These are phyloP conservation scores for Parvularia atlantis DNA, from an alignment of 78 protist species.

Conservation along the genomic window DNA sequence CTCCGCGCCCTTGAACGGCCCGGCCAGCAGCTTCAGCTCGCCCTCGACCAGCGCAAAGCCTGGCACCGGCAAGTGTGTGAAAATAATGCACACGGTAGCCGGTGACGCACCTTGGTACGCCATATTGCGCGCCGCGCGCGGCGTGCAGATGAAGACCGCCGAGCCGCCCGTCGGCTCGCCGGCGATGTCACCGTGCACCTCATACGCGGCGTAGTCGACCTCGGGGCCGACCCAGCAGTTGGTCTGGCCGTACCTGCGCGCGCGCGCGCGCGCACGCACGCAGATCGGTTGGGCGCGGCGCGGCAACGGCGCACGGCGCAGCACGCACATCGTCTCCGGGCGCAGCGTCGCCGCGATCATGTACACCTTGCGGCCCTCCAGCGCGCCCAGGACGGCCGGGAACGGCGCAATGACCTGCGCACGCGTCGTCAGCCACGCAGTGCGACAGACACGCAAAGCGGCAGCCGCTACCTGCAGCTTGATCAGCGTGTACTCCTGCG, in stretches of 20 bases:
- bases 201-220: conserved; percentile 84
- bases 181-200: conserved; percentile 38
- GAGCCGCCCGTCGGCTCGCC: not conserved
- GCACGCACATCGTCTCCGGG: conserved; percentile 98
- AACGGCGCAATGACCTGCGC: conserved; percentile 59
- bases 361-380: conserved; percentile 52
- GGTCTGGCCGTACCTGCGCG: conserved; percentile 84
- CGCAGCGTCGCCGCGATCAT: conserved; percentile 98
- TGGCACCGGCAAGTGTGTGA: too few species aligned
- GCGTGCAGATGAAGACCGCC: conserved; percentile 67
- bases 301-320: too few species aligned
- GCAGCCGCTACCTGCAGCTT: too few species aligned
- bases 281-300: too few species aligned
- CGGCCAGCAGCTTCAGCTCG: too few species aligned
- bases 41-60: conserved; percentile 57
- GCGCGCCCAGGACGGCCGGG: conserved; percentile 8
- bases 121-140: conserved; percentile 53
- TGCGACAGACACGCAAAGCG: too few species aligned
- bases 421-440: too few species aligned
- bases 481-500: conserved; percentile 93
- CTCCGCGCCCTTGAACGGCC: conserved; percentile 58
- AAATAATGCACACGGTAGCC: conserved; percentile 47
- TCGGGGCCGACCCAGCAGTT: conserved; percentile 95
- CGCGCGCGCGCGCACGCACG: not conserved
- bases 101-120: conserved; percentile 75